phyloP scores from a whole-genome alignment of 192 early-diverging fungal genomes.

The Entomortierella parvispora region DNA sequence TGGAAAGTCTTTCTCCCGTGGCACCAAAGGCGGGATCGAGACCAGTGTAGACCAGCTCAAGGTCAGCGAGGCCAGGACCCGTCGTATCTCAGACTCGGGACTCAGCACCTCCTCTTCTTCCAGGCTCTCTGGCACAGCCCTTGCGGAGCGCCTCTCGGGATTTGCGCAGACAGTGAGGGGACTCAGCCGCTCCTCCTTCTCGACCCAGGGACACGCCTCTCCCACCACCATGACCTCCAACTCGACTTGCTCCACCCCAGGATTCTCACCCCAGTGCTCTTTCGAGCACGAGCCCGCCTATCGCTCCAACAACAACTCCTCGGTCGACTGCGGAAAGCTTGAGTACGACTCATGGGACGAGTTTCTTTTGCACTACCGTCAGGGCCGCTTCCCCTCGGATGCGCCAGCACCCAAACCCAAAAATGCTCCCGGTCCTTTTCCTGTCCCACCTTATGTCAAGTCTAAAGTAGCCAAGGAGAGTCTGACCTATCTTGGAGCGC shows the following conservation, averaged over 20 bases:
- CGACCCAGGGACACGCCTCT: conserved; percentile 15
- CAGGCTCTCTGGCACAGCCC: conserved; percentile 17
- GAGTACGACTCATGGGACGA: conserved; percentile 37
- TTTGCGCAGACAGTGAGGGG: conserved; percentile 43
- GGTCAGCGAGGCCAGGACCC: conserved; percentile 38
- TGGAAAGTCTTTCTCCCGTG: conserved; percentile 20
- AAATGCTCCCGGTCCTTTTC: background rate
- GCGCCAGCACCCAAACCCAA: conserved; percentile 7
- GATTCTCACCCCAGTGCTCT: conserved; percentile 2
- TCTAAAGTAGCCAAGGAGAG: background rate
- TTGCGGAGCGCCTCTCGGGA: conserved; percentile 33
- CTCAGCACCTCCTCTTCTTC: conserved; percentile 23
- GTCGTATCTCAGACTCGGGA: conserved; percentile 44
- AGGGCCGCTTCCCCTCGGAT: conserved; percentile 28
- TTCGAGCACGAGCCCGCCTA: background rate
- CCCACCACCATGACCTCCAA: conserved; percentile 29
- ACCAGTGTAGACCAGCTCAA: conserved; percentile 44
- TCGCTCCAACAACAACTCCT: background rate
- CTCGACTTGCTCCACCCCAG: conserved; percentile 29
- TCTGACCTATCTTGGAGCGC: conserved; percentile 20
- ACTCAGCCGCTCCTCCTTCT: conserved; percentile 25
- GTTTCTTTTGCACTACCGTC: conserved; percentile 26
- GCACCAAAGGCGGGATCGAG: conserved; percentile 18
- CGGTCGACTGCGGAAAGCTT: background rate
- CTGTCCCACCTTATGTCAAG: conserved; percentile 11